Base-by-base conservation (phyloP, 805 yeast genomes). In the Starmerella khaoyaiensis region DNA sequence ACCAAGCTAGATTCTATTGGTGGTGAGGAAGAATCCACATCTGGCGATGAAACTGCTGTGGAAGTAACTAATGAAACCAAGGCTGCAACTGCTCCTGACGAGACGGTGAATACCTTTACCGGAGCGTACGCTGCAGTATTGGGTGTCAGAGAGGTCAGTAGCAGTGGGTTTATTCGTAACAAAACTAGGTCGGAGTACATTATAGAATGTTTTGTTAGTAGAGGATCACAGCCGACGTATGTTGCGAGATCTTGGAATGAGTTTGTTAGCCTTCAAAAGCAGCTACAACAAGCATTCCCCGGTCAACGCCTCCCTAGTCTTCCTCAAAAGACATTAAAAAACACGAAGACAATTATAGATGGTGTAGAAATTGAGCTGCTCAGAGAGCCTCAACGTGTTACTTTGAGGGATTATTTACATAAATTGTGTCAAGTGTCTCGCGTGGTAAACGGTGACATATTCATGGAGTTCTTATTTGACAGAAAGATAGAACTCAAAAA, bases 301-400 rank as follows among this genome's bases (percentile, higher is more conserved):
- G 93, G 87, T 0, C 70, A 74, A 37, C 70, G 68, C 8, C 55
- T 79, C 16, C 74, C 77, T 4, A 60, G 56, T 9, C 51, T 79
- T 17, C 90, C 90, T 0, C 63, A 61, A 24, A 74, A 71, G 49
- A 67, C 68, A 23, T 33, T 44, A 25, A 36, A 33, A 8, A 44
- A 47, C 33, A 39, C 48, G 8, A 28, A 32, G 8, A 42, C 46
- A 4, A 28, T 22, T 10, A 4, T 39, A 14, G 41, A 39, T 8
- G 45, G 40, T 19, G 21, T n/a, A 17, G 41, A 36, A 15, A 41
- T 42, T 6, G 56, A 53, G 25, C 62, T 80, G 21, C 70, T 74
- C 2, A 67, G 93, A 21, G 97, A 87, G 55, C 76, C 74, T 46
- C 68, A 82, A 47, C 63, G 97, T 29, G 65, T 83, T 8, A 71